Base-by-base conservation (phyloP, 768 basidiomycete genomes). In the Tricholoma sp. region DNA sequence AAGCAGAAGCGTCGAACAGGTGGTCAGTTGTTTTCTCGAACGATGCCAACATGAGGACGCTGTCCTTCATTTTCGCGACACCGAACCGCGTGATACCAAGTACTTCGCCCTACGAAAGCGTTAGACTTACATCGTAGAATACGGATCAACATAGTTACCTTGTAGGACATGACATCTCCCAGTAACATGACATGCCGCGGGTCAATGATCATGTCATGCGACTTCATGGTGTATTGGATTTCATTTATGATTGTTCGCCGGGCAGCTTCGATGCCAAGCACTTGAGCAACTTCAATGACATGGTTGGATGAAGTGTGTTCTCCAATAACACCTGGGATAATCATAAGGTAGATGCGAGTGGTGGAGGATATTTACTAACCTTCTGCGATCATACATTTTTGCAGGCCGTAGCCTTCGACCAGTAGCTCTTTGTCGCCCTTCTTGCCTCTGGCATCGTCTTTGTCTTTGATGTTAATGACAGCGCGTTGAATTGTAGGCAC, bases 21-120 rank as follows among this genome's bases (percentile, higher is more conserved):
- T 99, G 97, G 76, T 99, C 97, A 12, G 97, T 99, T 14, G 97
- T 98, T 77, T 98, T 98, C 74, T 99, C 97, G 72, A 99, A 99
- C 22, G 94, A 97, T 9, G 97, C 97, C 65, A 98, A 78, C 97
- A 98, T 99, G 65, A 99, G 83, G 0, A 98, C 95, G 66, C 92
- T 94, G 72, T 99, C 97, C 72, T 98, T 98, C 94, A 98, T 98
- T 76, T 98, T 98, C 7, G 95, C 92, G 22, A 99, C 96, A 67
- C 97, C 97, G 72, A 98, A 98, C 29, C 97, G 90, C 6, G 97
- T 99, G 71, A 99, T 98, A 46, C 97, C 97, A 52, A 99, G 76
- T 0, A 98, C 94, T 69, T 98, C 96, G 43, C 97, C 97, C 91
- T 95, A 68, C 18, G 24, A 29, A 57, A 11, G 41, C 9, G 39